phyloP scores from a whole-genome alignment of 768 basidiomycete species.

The Podaxis carcinomalis region DNA sequence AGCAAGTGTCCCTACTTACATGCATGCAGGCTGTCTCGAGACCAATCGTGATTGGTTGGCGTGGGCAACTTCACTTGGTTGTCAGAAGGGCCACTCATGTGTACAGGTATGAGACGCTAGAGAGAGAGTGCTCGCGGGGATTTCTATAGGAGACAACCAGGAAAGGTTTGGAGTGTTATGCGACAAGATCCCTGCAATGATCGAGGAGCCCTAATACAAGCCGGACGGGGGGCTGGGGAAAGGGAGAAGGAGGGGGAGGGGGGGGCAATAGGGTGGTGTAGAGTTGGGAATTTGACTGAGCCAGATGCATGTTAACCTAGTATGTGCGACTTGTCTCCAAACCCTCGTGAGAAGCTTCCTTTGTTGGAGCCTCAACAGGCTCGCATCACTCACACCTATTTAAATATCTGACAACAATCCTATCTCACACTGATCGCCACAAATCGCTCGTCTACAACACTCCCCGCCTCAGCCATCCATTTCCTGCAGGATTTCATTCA shows the following conservation, averaged over 20 bases:
- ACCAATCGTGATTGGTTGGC: conserved; percentile 1
- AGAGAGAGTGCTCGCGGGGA: not conserved
- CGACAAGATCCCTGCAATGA: not conserved
- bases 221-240: not conserved
- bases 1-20: not conserved
- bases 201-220: not conserved
- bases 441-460: no score
- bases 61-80: conserved; percentile 2
- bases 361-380: not conserved
- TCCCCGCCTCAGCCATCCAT: conserved; percentile 3
- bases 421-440: no score
- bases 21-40: not conserved
- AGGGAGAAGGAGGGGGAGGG: not conserved
- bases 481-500: conserved; percentile 27
- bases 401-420: no score
- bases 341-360: not conserved
- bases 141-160: not conserved
- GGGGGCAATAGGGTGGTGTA: not conserved
- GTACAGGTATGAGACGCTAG: not conserved
- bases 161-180: no score
- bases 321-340: not conserved
- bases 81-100: not conserved
- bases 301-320: no score
- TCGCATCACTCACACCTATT: no score
- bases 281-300: not conserved